Base-by-base conservation (phyloP, 2,329 filamentous ascomycete species). In the Neonectria sp. region DNA sequence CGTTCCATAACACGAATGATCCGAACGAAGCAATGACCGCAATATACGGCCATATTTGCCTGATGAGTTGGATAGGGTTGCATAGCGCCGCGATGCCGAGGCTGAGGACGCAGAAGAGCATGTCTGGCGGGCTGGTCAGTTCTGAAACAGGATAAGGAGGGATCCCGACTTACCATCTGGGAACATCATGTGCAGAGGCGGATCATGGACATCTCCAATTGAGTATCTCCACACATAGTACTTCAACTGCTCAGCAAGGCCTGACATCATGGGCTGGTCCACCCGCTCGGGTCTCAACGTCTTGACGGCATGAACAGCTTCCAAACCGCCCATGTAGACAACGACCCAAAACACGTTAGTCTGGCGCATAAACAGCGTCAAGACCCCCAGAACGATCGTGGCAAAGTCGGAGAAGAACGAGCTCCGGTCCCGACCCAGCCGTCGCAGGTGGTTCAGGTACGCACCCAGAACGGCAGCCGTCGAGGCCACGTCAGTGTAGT, bases 311-410 rank as follows among this genome's bases (percentile, higher is more conserved):
- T 87, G 85, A 2, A 89, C 79, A 49, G 82, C 81, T 78, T 91
- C 87, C 48, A 89, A 68, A 6, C 87, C 91, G 24, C 92, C 92
- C 74, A 94, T 89, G 75, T 93, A 94, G 0, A 95, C 85, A 1
- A 93, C 92, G 0, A 95, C 91, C 96, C 96, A 99, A 78, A 99
- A 97, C 63, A 98, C 92, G 75, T 99, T 99, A 0, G 96, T 99
- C 80, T 99, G 96, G 27, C 96, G 88, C 84, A 97, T 96, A 3
- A 88, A 82, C 24, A 99, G 85, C 1, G 94, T 86, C 1, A 88
- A 69, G 0, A 94, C 70, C 0, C 95, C 95, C 6, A 92, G 78
- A 0, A 85, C 1, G 0, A 93, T 68, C 0, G 84, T 83, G 12
- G 73, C 68, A 0, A 90, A 1, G 55, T 85, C 84, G 49, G 79